These are phyloP conservation scores for Mucuna pruriens DNA, from an alignment of 306 rosid genomes.

Conservation along the genomic window DNA sequence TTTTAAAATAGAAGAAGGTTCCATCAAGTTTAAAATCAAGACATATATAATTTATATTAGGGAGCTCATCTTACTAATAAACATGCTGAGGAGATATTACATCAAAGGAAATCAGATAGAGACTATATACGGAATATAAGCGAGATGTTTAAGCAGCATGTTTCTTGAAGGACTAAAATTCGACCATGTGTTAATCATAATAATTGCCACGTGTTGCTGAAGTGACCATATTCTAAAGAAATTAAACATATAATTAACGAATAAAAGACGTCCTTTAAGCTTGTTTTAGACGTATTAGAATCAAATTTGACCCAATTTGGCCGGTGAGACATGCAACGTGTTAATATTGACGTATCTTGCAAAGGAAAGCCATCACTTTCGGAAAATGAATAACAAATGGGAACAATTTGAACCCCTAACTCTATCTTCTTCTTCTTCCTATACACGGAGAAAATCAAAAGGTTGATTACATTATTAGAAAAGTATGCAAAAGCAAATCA, in stretches of 20 bases:
- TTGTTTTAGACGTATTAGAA: conserved; percentile 44
- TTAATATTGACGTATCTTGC: conserved; percentile 35
- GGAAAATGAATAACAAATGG: conserved; percentile 7
- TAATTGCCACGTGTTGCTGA: conserved; percentile 25
- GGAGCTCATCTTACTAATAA: not conserved
- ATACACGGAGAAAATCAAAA: not conserved
- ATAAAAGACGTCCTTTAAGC: conserved; percentile 8
- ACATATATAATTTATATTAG: not conserved
- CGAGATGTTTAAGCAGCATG: not conserved
- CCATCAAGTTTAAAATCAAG: conserved; percentile 19
- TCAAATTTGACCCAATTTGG: conserved; percentile 49
- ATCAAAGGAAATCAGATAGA: conserved; percentile 6
- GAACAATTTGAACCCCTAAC: not conserved
- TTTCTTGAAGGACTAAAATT: conserved; percentile 23
- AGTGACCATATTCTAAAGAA: not conserved
- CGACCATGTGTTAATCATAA: conserved; percentile 26
- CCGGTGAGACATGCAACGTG: conserved; percentile 52
- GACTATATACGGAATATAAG: not conserved
- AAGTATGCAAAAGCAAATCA: conserved; percentile 20
- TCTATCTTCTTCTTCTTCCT: not conserved
- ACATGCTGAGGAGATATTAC: not conserved
- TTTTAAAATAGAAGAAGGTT: not conserved
- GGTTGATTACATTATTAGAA: conserved; percentile 15
- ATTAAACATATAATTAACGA: not conserved
- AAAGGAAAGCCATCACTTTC: conserved; percentile 39